Base-by-base conservation (phyloP, 139 green algal genomes). In the Dunaliella sp. region DNA sequence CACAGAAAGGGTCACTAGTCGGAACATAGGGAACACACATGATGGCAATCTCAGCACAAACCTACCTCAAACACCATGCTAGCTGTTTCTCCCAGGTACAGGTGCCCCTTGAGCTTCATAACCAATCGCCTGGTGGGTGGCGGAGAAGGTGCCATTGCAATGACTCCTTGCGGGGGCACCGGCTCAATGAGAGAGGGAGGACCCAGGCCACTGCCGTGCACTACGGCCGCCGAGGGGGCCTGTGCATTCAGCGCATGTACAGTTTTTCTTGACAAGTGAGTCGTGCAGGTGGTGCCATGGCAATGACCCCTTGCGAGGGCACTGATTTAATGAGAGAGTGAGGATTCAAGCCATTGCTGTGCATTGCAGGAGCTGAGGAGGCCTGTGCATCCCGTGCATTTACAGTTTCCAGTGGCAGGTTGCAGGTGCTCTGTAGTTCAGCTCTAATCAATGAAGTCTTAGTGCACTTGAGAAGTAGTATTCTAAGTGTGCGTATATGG, bases 41-140 rank as follows among this genome's bases (percentile, higher is more conserved):
- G n/a, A 1, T n/a, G n/a, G n/a, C n/a, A n/a, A n/a, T n/a, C n/a
- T n/a, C n/a, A n/a, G 30, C 36, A 1, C 33, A 33, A 32, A 57
- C 89, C 87, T 33, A 93, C 86, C 12, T 89, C 79, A 32, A 88
- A 76, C 26, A 74, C 78, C 3, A 59, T 81, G 30, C 65, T 87
- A 2, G 81, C 37, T 3, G 30, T 77, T 81, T 92, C 89, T 16
- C 86, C 86, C 1, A 86, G 33, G 81, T 86, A 90, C 2, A 92
- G 32, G 1, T 84, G 30, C n/a, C 34, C n/a, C 76, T 81, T 81
- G 82, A 88, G 88, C 24, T 81, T 85, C 2, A 91, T 82, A 25
- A 65, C 83, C 22, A 91, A 65, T 38, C 48, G 33, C 32, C 88
- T 83, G n/a, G 76, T 57, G 30, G 35, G 34, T 0, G 81, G 35